phyloP scores from a whole-genome alignment of 345 rosid species.

The Lepidium didymum region DNA sequence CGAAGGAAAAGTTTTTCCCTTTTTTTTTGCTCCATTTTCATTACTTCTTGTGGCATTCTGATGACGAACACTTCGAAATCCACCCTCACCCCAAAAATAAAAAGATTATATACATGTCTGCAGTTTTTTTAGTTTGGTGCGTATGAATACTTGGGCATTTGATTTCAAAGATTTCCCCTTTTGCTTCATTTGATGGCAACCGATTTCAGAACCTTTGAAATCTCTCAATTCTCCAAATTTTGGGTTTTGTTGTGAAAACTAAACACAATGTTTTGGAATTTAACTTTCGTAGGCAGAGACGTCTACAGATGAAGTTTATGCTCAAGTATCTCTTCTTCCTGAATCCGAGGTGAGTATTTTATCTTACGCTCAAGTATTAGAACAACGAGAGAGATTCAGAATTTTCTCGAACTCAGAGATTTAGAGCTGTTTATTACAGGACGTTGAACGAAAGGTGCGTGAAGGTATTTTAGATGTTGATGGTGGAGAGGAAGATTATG shows the following conservation, averaged over 20 bases:
- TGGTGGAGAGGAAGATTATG: constrained; percentile 65
- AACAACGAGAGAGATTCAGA: not conserved
- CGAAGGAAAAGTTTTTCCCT: not conserved
- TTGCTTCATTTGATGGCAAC: not conserved
- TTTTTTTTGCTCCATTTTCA: not conserved
- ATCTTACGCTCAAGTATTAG: not conserved
- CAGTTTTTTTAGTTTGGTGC: not conserved
- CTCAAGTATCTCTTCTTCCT: constrained; percentile 79
- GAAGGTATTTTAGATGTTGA: constrained; percentile 45
- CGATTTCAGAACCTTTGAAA: not conserved
- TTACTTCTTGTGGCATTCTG: not conserved
- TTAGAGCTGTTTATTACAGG: constrained; percentile 27
- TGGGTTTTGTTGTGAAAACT: constrained; percentile 9
- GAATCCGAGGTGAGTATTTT: constrained; percentile 59
- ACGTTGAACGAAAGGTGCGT: constrained; percentile 46
- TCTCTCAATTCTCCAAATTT: not conserved
- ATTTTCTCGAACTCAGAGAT: not conserved
- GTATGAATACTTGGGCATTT: not conserved
- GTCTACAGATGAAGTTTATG: constrained; percentile 83
- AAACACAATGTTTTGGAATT: not conserved
- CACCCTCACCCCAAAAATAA: too few species aligned
- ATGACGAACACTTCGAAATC: not conserved
- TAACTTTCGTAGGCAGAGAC: constrained; percentile 71
- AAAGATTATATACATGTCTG: not conserved
- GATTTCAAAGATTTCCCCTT: not conserved